Evolutionary conservation across 352 stramenopile genomes (phyloP), one percentile per base, ranked within the genome.

Genomic region (Halophytophthora batemanensis): DNA sequence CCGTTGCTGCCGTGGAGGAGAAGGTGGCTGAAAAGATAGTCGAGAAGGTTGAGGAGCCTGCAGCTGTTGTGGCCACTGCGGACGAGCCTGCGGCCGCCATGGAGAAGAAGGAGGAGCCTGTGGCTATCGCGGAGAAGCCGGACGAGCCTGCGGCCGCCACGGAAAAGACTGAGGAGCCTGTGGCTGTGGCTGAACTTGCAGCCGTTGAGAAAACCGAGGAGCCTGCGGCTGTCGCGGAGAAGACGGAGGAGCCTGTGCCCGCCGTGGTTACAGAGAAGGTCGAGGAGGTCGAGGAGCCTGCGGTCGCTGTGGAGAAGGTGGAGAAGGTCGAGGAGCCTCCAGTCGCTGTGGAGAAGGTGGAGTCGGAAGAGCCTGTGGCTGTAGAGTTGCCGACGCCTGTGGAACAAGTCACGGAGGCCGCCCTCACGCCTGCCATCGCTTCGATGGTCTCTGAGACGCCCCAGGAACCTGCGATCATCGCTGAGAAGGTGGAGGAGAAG

Each of bases 41-140:
- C 14, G 46, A 45, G 42, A 46, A 58, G 48, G 22, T 41, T 15
- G 25, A 57, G 22, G 51, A 61, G 36, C 3, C 41, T 50, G 46
- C 5, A 43, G 44, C 38, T 13, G n/a, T 25, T 28, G 31, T 42
- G 45, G 43, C 18, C 19, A 34, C 28, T 31, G 38, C 21, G 35
- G 28, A 37, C 15, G 23, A 59, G 28, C 19, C 22, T 15, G 25
- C 43, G 13, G 45, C 19, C 17, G 29, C n/a, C n/a, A n/a, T n/a
- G n/a, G n/a, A n/a, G n/a, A n/a, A 50, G 44, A 22, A 12, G 14
- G 36, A 52, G 23, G 51, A 61, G 23, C n/a, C 41, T 0, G 36
- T 44, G 31, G 35, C 34, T 43, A 44, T 28, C 23, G 49, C 41
- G 5, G 28, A 40, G 15, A 34, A 55, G 40, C 39, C 52, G 35